Percentiles rank a stretch among this genome's conserved stretches.
Conservation (phyloP, 2,329 filamentous ascomycete genomes). For the Trichoderma atroviride region DNA sequence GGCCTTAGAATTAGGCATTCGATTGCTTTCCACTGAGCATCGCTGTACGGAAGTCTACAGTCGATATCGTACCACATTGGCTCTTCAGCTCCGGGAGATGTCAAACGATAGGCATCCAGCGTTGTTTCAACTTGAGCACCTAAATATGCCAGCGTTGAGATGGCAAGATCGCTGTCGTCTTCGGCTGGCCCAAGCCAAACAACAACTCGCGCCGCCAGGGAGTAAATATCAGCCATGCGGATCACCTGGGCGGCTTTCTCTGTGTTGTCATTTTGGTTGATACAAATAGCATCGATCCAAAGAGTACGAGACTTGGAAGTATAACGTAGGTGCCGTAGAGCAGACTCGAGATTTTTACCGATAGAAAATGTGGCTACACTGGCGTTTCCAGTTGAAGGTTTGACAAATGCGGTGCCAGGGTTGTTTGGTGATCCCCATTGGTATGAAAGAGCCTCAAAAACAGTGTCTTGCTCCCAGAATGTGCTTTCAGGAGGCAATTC, state of each 20-base stretch:
- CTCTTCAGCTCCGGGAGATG: background rate
- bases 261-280: slow-evolving; percentile 29
- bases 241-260: slow-evolving; percentile 37
- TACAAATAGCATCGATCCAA: slow-evolving; percentile 38
- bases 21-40: background rate
- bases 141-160: background rate
- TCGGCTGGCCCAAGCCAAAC: slow-evolving; percentile 5
- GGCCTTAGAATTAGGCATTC: background rate
- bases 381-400: background rate
- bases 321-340: background rate
- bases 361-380: background rate
- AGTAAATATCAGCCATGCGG: slow-evolving; percentile 39
- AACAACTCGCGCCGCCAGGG: background rate
- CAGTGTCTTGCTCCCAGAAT: background rate
- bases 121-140: background rate
- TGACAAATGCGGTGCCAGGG: background rate
- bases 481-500: background rate
- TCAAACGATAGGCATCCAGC: background rate
- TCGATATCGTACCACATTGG: background rate
- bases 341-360: background rate
- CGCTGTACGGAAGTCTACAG: background rate
- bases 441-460: background rate
- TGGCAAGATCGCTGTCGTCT: background rate
- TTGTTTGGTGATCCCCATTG: background rate
- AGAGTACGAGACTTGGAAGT: slow-evolving; percentile 14